These are phyloP conservation scores for Trifolium dubium DNA, from an alignment of 306 rosid genomes.

Conservation along the genomic window DNA sequence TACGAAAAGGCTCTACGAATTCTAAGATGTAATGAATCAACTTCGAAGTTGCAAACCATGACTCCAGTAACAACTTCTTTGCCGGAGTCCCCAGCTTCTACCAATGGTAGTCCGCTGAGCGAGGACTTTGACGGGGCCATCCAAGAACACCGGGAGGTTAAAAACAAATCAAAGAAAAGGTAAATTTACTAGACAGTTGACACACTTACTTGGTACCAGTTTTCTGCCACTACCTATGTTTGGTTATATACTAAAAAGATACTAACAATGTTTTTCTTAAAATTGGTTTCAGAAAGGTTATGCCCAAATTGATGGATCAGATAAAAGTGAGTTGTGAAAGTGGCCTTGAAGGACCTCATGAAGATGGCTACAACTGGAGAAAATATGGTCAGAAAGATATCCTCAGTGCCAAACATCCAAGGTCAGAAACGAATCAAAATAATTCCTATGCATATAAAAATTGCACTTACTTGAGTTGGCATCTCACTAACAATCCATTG, in stretches of 20 bases:
- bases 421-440: conserved; percentile 50
- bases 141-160: conserved; percentile 52
- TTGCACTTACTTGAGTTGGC: conserved; percentile 3
- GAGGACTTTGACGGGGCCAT: conserved; percentile 54
- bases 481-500: conserved; percentile 35
- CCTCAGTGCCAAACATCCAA: conserved; percentile 81
- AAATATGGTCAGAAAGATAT: conserved; percentile 95
- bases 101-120: conserved; percentile 54
- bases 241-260: conserved; percentile 30
- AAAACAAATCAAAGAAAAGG: conserved; percentile 79
- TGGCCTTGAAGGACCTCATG: conserved; percentile 78
- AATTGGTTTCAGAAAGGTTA: conserved; percentile 65
- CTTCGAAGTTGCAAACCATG: conserved; percentile 39
- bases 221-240: conserved; percentile 35
- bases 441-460: neutral
- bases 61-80: conserved; percentile 32
- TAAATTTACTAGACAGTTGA: conserved; percentile 33
- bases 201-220: conserved; percentile 20
- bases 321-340: conserved; percentile 71
- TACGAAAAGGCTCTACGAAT: conserved; percentile 75
- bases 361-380: conserved; percentile 92
- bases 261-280: neutral
- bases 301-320: conserved; percentile 71
- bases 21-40: conserved; percentile 58
- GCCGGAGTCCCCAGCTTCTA: conserved; percentile 65